Base-by-base conservation (phyloP, 164 flowering plant genomes). In the Chimonanthus praecox region DNA sequence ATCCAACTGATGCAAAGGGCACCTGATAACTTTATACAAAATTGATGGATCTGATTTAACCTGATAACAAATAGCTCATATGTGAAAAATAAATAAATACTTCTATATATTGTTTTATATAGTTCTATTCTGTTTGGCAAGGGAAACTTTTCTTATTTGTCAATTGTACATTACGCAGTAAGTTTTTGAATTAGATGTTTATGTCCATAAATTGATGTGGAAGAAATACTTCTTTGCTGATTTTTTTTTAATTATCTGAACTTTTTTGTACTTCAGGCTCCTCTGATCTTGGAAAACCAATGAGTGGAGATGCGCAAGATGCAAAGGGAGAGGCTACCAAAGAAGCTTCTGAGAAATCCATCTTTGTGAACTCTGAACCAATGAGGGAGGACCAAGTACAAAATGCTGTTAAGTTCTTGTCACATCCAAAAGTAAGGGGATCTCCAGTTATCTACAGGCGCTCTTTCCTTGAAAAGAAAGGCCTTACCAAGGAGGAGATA, bases 401-500 rank as follows among this genome's bases (percentile, higher is more conserved):
- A 75, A 96, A 96, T 88, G 99, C 99, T 64, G 89, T 94, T n/a
- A 94, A 92, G 71, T 96, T 96, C 71, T 94, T 96, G 63, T 88
- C 97, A 62, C 99, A 96, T 78, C 97, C 98, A 49, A 92, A 82
- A 82, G 99, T 96, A 66, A 84, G 74, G 80, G 97, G 95, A 63
- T 96, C 99, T 63, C 99, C 99, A 7, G 91, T 96, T 72, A 82
- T 96, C 11, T 85, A 92, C 73, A 83, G 99, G 73, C 83, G 97
- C 13, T 94, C 98, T 18, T 96, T 96, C 82, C 97, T 96, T 73
- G 99, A 96, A 85, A 92, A 82, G 87, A 96, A 96, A 81, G 99
- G 99, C 77, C 91, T 96, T 50, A 88, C 99, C 5, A 90, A 87
- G 80, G 97, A 94, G 79, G 99, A 96, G 84, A 96, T 96, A 47